Evolutionary conservation across 2,329 filamentous ascomycete genomes (phyloP).

Genomic region (Xylaria sp.): DNA sequence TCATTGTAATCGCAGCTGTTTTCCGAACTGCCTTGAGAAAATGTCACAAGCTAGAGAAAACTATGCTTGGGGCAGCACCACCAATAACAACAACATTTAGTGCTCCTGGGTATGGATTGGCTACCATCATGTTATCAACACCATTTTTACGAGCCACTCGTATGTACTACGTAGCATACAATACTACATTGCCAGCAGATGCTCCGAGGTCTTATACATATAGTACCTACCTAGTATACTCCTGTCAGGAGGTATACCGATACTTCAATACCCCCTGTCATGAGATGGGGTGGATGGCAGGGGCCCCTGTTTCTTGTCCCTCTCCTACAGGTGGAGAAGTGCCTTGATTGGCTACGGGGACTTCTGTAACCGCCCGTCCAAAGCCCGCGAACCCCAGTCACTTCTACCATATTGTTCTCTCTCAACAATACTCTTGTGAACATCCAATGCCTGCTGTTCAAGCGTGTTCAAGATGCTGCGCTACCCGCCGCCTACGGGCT

Average conservation of each 20-base stretch:
- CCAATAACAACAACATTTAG: not conserved
- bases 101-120: not conserved
- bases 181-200: too few species aligned
- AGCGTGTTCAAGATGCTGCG: conserved; percentile 40
- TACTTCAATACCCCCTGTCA: conserved; percentile 34
- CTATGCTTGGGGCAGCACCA: conserved; percentile 7
- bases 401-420: conserved; percentile 40
- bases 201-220: too few species aligned
- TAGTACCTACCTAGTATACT: not conserved
- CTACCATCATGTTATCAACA: conserved; percentile 3
- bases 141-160: not conserved
- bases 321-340: conserved; percentile 22
- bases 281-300: conserved; percentile 18
- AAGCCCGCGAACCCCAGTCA: conserved; percentile 41
- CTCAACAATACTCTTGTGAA: conserved; percentile 38
- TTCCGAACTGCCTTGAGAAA: not conserved
- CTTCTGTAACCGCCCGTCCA: conserved; percentile 48
- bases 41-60: not conserved
- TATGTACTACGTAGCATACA: not conserved
- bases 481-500: conserved; percentile 41
- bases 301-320: conserved; percentile 33
- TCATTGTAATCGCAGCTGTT: conserved; percentile 1
- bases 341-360: conserved; percentile 45
- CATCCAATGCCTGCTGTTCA: conserved; percentile 43
- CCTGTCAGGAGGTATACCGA: not conserved